A percentile compares a stretch with the other conserved stretches of the same genome.
These are phyloP conservation scores for Prosopis cineraria DNA, from an alignment of 306 rosid species.

Conservation along the genomic window DNA sequence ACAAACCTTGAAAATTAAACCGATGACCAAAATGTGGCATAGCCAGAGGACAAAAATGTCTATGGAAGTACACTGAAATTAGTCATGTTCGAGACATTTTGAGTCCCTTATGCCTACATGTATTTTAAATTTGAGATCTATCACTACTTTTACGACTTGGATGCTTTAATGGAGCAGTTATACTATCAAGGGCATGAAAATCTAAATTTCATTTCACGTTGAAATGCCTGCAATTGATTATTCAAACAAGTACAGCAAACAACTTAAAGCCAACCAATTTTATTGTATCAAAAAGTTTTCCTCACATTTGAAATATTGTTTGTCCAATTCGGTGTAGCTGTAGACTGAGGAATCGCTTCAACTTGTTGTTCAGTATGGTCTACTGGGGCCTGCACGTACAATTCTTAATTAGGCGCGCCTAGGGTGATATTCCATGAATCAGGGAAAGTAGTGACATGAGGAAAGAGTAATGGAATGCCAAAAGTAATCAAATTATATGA, in stretches of 20 bases:
- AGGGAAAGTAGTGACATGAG: not conserved
- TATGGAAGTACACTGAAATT: slow-evolving; percentile 7
- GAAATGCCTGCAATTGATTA: not conserved
- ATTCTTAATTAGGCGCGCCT: slow-evolving; percentile 6
- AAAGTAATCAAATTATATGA: not conserved
- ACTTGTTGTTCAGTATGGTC: slow-evolving; percentile 44
- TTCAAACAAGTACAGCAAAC: not conserved
- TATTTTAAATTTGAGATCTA: slow-evolving; percentile 13
- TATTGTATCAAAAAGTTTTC: slow-evolving; percentile 9
- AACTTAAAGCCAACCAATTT: slow-evolving; percentile 25
- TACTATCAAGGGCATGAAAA: not conserved
- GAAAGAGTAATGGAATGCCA: not conserved
- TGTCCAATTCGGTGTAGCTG: slow-evolving; percentile 44
- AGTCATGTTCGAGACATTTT: not conserved
- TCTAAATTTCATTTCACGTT: not conserved
- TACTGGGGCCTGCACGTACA: slow-evolving; percentile 42
- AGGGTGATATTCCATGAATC: not conserved
- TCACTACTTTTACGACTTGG: not conserved
- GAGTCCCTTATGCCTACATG: not conserved
- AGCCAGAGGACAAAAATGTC: not conserved
- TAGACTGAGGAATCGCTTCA: slow-evolving; percentile 47
- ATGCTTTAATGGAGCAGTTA: not conserved
- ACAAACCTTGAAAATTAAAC: not conserved
- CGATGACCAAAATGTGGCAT: not conserved
- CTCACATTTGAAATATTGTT: slow-evolving; percentile 61